Evolutionary conservation across 495 filamentous ascomycete species (phyloP).

Genomic region (Penicillium cinerascens): DNA sequence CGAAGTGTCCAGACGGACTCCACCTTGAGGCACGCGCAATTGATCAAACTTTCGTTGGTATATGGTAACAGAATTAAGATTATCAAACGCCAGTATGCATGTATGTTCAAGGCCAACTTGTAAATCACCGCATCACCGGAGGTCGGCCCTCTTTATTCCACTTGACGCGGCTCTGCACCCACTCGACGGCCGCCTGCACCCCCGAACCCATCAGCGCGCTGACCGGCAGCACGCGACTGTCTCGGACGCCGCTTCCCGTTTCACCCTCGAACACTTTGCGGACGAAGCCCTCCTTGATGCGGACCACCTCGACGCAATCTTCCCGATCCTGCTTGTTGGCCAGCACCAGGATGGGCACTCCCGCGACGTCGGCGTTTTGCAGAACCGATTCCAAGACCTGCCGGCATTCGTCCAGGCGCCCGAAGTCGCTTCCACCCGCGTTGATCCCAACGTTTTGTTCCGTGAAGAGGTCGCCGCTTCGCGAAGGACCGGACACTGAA

Average conservation of each 20-base stretch:
- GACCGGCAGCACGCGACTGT: slow-evolving; percentile 87
- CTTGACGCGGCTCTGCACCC: slow-evolving; percentile 83
- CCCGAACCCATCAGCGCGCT: slow-evolving; percentile 88
- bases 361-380: slow-evolving; percentile 76
- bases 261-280: slow-evolving; percentile 93
- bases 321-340: slow-evolving; percentile 98
- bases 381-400: slow-evolving; percentile 83
- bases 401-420: slow-evolving; percentile 82
- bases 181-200: slow-evolving; percentile 92
- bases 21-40: background rate
- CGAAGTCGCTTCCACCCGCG: slow-evolving; percentile 51
- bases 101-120: slow-evolving; percentile 2
- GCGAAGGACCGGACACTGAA: slow-evolving; percentile 26
- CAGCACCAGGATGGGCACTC: slow-evolving; percentile 86
- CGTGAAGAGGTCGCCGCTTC: slow-evolving; percentile 26
- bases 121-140: slow-evolving; percentile 77
- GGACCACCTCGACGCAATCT: slow-evolving; percentile 94
- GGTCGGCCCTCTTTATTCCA: slow-evolving; percentile 95
- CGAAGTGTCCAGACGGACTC: background rate
- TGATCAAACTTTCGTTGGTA: slow-evolving; percentile 17
- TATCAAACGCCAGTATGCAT: slow-evolving; percentile 24
- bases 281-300: slow-evolving; percentile 94
- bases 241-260: slow-evolving; percentile 75
- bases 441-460: slow-evolving; percentile 37
- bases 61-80: slow-evolving; percentile 13